A percentile compares a stretch with the other conserved stretches of the same genome.
phyloP scores from a whole-genome alignment of 805 yeast species.

The Candida pseudofarinosa region DNA sequence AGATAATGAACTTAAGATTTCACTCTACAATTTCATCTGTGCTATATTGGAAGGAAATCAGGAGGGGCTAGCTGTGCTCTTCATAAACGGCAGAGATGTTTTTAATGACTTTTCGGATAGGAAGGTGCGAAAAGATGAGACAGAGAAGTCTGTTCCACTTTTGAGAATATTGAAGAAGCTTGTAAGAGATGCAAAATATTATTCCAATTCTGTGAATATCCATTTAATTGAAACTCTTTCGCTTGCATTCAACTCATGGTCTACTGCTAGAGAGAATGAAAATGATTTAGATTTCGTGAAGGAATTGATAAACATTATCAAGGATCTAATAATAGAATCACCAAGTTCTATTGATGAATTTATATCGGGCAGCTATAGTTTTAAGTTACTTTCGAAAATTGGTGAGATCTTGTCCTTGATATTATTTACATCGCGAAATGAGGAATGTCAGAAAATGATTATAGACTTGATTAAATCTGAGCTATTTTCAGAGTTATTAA shows the following conservation, averaged over 20 bases:
- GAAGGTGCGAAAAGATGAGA: slow-evolving; percentile 15
- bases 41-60: slow-evolving; percentile 68
- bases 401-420: slow-evolving; percentile 74
- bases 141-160: slow-evolving; percentile 35
- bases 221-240: slow-evolving; percentile 71
- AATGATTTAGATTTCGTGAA: slow-evolving; percentile 46
- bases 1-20: slow-evolving; percentile 48
- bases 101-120: slow-evolving; percentile 28
- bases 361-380: slow-evolving; percentile 46
- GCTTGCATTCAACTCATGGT: slow-evolving; percentile 75
- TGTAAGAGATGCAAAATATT: slow-evolving; percentile 46
- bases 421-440: slow-evolving; percentile 54
- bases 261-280: slow-evolving; percentile 51
- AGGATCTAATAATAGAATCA: slow-evolving; percentile 13
- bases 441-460: slow-evolving; percentile 39
- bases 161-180: slow-evolving; percentile 53
- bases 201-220: slow-evolving; percentile 61
- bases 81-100: slow-evolving; percentile 59
- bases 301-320: slow-evolving; percentile 35
- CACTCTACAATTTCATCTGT: slow-evolving; percentile 61
- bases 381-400: slow-evolving; percentile 59
- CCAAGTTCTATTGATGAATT: slow-evolving; percentile 16
- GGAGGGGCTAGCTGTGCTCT: slow-evolving; percentile 70
- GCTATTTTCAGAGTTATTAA: slow-evolving; percentile 28
- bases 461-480: slow-evolving; percentile 35